Percentiles rank a stretch among this genome's conserved stretches.
These are phyloP conservation scores for Boletus bicolor DNA, from an alignment of 768 basidiomycete genomes.

Conservation along the genomic window DNA sequence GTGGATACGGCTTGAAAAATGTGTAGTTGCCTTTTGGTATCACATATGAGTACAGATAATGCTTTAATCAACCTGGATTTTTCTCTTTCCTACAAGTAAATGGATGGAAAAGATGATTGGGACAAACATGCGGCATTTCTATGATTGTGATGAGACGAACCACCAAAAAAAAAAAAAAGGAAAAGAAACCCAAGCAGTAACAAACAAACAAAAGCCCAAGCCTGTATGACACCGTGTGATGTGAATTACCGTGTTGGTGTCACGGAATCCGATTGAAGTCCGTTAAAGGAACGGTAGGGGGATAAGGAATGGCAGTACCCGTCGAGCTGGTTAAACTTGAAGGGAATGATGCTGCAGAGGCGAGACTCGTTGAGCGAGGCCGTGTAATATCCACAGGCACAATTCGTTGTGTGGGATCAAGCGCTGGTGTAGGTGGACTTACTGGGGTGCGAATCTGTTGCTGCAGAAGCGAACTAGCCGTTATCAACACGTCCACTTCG, in stretches of 20 bases:
- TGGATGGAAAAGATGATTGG: conserved; percentile 10
- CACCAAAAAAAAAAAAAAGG: conserved; percentile 16
- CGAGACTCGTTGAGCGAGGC: conserved; percentile 35
- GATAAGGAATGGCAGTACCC: conserved; percentile 19
- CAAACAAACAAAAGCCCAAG: conserved; percentile 27
- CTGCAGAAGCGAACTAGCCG: conserved; percentile 54
- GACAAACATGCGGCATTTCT: conserved; percentile 24
- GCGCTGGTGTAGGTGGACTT: conserved; percentile 23
- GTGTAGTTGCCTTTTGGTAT: conserved; percentile 24
- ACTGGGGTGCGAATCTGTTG: conserved; percentile 38
- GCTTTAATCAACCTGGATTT: conserved; percentile 28
- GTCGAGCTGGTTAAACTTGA: conserved; percentile 21
- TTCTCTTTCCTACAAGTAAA: conserved; percentile 22
- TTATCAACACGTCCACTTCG: conserved; percentile 78
- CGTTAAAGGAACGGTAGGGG: conserved; percentile 26
- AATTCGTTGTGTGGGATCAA: conserved; percentile 27
- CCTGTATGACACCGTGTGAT: conserved; percentile 24
- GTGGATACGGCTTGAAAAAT: conserved; percentile 26
- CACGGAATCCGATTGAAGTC: conserved; percentile 26
- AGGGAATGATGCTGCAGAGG: conserved; percentile 26
- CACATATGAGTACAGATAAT: conserved; percentile 35
- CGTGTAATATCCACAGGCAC: conserved; percentile 31
- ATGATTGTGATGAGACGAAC: conserved; percentile 29
- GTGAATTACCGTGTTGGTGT: conserved; percentile 7
- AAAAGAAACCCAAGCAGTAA: conserved; percentile 21